Percentiles rank a stretch among this genome's conserved stretches.
Evolutionary conservation across 2,329 filamentous ascomycete genomes (phyloP).

Genomic region (Myriosclerotinia curreyana): DNA sequence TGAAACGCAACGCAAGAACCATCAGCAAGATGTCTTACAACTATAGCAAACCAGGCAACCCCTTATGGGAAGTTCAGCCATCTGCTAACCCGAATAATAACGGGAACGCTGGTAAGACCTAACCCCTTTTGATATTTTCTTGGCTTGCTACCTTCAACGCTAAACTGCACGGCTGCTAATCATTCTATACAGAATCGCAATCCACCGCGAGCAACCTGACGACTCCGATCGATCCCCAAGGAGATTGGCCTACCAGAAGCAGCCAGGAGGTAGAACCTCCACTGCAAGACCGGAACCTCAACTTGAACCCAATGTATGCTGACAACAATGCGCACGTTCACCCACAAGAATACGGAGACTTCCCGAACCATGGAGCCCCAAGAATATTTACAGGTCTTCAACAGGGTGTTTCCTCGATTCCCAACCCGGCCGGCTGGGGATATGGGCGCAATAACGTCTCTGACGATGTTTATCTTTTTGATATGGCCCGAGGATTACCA

Average conservation of each 20-base stretch:
- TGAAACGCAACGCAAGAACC: not conserved
- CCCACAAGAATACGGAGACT: not conserved
- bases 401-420: not conserved
- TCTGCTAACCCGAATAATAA: not conserved
- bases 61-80: not conserved
- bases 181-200: not conserved
- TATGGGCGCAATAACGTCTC: not conserved
- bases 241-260: not conserved
- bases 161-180: not conserved
- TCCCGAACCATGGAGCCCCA: not conserved
- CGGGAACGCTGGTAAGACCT: not conserved
- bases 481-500: not conserved
- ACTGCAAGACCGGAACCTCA: not conserved
- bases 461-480: not conserved
- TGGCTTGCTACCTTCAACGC: not conserved
- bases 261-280: not conserved
- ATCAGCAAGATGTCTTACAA: constrained; percentile 9
- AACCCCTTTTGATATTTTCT: not conserved
- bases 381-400: not conserved
- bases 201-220: not conserved
- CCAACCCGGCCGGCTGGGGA: not conserved
- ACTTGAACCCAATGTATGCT: not conserved
- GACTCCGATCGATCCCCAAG: not conserved
- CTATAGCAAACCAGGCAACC: no score
- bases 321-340: not conserved